Evolutionary conservation across 2,329 filamentous ascomycete genomes (phyloP), one percentile per base, ranked within the genome.

Genomic region (Cadophora malorum): DNA sequence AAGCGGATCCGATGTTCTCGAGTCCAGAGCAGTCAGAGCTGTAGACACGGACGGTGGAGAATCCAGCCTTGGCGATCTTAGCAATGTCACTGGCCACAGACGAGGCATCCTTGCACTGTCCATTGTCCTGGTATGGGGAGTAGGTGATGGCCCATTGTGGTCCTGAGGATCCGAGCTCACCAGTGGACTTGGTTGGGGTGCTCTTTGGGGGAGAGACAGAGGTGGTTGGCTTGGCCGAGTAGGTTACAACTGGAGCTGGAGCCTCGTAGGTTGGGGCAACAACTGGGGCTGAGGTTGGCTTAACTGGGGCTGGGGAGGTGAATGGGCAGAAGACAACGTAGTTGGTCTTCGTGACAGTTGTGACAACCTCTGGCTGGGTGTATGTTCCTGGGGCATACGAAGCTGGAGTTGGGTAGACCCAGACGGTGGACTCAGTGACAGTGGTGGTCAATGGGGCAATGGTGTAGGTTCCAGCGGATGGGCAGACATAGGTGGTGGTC

Each of bases 11-110:
- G 67, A 97, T 90, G 80, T 87, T 90, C 78, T 89, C 81, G 69
- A 97, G 91, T 65, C 90, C 91, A 81, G 87, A 85, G 86, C 95
- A 98, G 86, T 97, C 94, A 74, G 94, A 94, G 72, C 91, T 93
- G 88, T 98, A 98, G 78, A 96, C 84, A 80, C 95, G 94, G 79
- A 95, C 79, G 61, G 86, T 83, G 71, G 81, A 81, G 86, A 94
- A 93, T 69, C 91, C 91, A 72, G 87, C 86, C 64, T 74, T 61
- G 76, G 88, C 86, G 77, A 95, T 91, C 68, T 79, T 73, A 49
- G 80, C 78, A 73, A 95, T 84, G 72, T 94, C 91, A 28, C 75
- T 65, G 69, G 83, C 78, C 68, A 95, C 87, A 59, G 85, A 79
- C n/a, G 71, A 70, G 70, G 84, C 80, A 69, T 78, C 76, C 88